Evolutionary conservation across 768 basidiomycete species (phyloP), one percentile per base, ranked within the genome.

Genomic region (Lactifluus subvellereus): DNA sequence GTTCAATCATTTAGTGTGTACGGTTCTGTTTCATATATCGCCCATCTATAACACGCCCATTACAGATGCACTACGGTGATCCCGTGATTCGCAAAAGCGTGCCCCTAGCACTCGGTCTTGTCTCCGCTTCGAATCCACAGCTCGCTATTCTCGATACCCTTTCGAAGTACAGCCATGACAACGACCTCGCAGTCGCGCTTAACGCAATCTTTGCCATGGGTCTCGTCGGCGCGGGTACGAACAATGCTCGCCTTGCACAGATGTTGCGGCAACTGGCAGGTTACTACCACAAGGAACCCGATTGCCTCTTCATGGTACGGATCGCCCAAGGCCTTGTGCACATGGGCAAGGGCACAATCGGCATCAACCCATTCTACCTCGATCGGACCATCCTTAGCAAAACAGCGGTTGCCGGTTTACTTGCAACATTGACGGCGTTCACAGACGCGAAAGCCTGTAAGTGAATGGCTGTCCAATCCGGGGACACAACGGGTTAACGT

Each of bases 121-220:
- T 98, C 74, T 94, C 88, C 74, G 85, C 94, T 38, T 99, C 97
- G 42, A 98, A 98, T 74, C 97, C 97, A 13, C 91, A 93, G 76
- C 82, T 98, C 5, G 82, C 89, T 43, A 89, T 99, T 66, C 86
- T 99, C 67, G 97, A 99, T 73, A 98, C 94, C 0, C 85, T 99
- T 13, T 98, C 96, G 6, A 96, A 96, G 74, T 99, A 99, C 77
- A 96, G 93, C 64, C 97, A 99, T 78, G 96, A 99, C 79, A 94
- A 91, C 70, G 97, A 99, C 75, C 85, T 98, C n/a, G 81, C 85
- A 48, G 97, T 99, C 10, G 97, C 96, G 0, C 83, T 93, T 55
- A 98, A 98, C 71, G 92, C 97, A 32, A 98, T 99, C 76, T 91
- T 98, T 69, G 95, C 95, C 2, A 98, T 99, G 96, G 97, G 97